These are phyloP conservation scores for Trichosporon sp. DNA, from an alignment of 1,284 basidiomycete genomes.

Conservation along the genomic window DNA sequence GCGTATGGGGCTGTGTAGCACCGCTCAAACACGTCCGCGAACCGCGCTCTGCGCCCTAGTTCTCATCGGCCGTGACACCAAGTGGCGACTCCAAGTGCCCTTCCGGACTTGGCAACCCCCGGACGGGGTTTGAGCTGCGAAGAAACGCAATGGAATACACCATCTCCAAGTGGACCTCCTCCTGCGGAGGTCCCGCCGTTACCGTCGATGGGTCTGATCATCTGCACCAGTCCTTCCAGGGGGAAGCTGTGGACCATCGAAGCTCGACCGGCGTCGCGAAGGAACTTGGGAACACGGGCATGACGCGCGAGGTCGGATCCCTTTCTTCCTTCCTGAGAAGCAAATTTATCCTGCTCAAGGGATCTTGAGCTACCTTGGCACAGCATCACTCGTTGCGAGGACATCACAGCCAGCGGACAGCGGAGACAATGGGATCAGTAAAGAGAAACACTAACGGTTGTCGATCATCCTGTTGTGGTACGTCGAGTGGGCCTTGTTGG, in stretches of 20 bases:
- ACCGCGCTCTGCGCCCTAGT: not conserved
- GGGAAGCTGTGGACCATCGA: not conserved
- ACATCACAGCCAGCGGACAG: constrained; percentile 12
- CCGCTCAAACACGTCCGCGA: not conserved
- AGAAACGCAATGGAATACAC: not conserved
- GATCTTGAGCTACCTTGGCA: not conserved
- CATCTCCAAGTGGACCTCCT: not conserved
- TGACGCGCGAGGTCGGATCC: not conserved
- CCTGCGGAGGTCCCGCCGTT: not conserved
- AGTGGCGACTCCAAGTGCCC: not conserved
- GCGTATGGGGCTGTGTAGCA: not conserved
- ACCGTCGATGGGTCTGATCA: not conserved
- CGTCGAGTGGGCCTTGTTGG: constrained; percentile 81
- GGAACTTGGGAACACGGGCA: not conserved
- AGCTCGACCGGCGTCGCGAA: not conserved
- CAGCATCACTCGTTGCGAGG: not conserved
- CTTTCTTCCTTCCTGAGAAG: not conserved
- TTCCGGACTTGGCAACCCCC: not conserved
- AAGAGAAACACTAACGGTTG: constrained; percentile 81
- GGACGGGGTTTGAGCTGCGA: not conserved
- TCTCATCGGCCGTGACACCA: not conserved
- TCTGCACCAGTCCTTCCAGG: not conserved
- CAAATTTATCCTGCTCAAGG: not conserved
- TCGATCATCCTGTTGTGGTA: constrained; percentile 99
- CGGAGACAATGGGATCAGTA: constrained; percentile 18